Evolutionary conservation across 768 basidiomycete species (phyloP).

Genomic region (Podaxis sp.): DNA sequence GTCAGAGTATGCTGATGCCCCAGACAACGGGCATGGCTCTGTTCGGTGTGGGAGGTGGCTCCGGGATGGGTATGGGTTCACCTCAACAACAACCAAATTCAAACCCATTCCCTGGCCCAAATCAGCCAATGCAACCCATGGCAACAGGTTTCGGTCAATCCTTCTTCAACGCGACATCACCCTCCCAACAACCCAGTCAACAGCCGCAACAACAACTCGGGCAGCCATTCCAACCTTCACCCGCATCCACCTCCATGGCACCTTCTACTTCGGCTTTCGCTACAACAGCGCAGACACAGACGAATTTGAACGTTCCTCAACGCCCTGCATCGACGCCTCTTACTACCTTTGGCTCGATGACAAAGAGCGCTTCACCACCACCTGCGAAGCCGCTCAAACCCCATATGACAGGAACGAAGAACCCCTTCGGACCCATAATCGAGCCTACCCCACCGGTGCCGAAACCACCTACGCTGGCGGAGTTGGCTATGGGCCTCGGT

Average conservation of each 20-base stretch:
- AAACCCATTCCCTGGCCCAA: constrained; percentile 13
- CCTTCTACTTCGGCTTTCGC: constrained; percentile 26
- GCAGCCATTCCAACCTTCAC: constrained; percentile 8
- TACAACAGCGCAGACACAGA: constrained; percentile 18
- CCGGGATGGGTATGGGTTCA: constrained; percentile 19
- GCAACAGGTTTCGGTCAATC: constrained; percentile 4
- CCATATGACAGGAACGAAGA: constrained; percentile 91
- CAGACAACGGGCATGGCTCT: constrained; percentile 60
- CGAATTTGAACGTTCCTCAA: constrained; percentile 38
- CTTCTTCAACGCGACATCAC: constrained; percentile 7
- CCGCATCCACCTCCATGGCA: constrained; percentile 6
- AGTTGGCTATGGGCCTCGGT: constrained; percentile 60
- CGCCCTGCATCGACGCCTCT: constrained; percentile 78
- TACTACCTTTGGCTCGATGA: constrained; percentile 33
- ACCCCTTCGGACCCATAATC: constrained; percentile 86
- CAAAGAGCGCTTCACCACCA: constrained; percentile 38
- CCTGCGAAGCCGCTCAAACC: constrained; percentile 68
- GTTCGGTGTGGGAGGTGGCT: constrained; percentile 28
- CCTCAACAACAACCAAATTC: constrained; percentile 21
- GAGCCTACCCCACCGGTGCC: constrained; percentile 66
- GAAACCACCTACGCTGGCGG: constrained; percentile 77
- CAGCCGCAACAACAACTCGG: not conserved
- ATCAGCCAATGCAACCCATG: not conserved
- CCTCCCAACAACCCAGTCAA: constrained; percentile 5
- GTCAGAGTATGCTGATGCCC: constrained; percentile 72